Base-by-base conservation (phyloP, 2,329 filamentous ascomycete genomes). In the Xylariaceae sp. region DNA sequence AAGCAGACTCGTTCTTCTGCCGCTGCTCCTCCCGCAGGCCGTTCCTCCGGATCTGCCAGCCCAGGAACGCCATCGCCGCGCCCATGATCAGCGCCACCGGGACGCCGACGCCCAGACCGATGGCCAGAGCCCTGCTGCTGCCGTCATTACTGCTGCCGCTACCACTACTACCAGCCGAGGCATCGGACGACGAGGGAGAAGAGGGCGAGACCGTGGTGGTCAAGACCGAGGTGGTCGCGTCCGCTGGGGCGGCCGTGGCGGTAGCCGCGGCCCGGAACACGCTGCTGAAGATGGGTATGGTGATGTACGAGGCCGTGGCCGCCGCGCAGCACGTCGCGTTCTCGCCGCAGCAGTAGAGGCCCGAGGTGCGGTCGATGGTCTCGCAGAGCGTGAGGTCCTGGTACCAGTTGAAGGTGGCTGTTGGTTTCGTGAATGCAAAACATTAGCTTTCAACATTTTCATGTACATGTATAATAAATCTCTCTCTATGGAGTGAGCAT, bases 291-390 rank as follows among this genome's bases (percentile, higher is more conserved):
- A 42, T 34, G 7, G 44, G 41, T 17, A 46, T n/a, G 17, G 44
- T 46, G 29, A 43, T 39, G 28, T 32, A 35, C 15, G 34, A 36
- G 6, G 22, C 22, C 19, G 4, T 11, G 18, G 45, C 40, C 9
- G 45, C 40, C 9, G 39, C 35, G 33, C 50, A 52, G 22, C 50
- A 51, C 1, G 44, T 48, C 6, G 44, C 36, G 30, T 47, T 47
- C 26, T 48, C 37, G 9, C 48, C 43, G 24, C 48, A 51, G 24
- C 47, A 49, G 17, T 49, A 43, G n/a, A 33, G 37, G 3, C 46
- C 45, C 3, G 39, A 43, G 4, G 37, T 16, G 30, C 43, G 36
- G 13, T 44, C 42, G 6, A 37, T 42, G 28, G 35, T 40, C 35
- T 42, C 32, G 43, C 36, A 53, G 34, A 43, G 42, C 32, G 40